Evolutionary conservation across 2,329 filamentous ascomycete genomes (phyloP).

Genomic region (Botrytis hyacinthi): DNA sequence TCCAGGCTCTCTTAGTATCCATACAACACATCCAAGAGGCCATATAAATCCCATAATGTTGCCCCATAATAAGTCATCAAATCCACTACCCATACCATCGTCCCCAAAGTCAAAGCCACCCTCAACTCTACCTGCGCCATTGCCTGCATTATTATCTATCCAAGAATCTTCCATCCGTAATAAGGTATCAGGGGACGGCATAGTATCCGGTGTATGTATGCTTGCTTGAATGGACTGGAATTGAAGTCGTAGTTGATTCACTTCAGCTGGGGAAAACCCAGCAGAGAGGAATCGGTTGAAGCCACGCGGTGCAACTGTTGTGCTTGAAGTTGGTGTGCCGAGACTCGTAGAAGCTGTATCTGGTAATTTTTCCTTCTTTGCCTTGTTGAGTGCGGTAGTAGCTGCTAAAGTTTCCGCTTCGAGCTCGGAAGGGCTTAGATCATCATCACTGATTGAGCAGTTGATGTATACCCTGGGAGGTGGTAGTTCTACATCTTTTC

Average conservation of each 20-base stretch:
- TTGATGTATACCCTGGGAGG: conserved; percentile 75
- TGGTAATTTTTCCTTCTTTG: conserved; percentile 22
- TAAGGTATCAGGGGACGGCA: conserved; percentile 76
- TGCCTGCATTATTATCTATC: conserved; percentile 68
- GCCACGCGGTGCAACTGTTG: conserved; percentile 64
- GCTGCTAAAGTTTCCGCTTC: conserved; percentile 56
- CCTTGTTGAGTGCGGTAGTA: conserved; percentile 25
- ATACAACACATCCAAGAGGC: conserved; percentile 81
- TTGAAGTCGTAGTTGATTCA: conserved; percentile 80
- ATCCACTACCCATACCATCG: conserved; percentile 44
- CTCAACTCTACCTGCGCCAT: conserved; percentile 41
- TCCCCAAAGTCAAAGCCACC: conserved; percentile 42
- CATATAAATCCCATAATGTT: conserved; percentile 94
- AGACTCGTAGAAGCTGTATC: conserved; percentile 21
- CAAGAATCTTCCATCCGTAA: conserved; percentile 82
- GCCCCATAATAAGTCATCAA: conserved; percentile 85
- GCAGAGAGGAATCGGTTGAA: conserved; percentile 83
- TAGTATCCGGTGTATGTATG: conserved; percentile 81
- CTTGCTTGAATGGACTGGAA: conserved; percentile 82
- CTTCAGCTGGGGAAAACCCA: conserved; percentile 80
- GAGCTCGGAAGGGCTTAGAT: conserved; percentile 67
- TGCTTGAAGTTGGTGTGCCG: conserved; percentile 25
- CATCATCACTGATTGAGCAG: conserved; percentile 83
- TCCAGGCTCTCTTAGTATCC: conserved; percentile 82
- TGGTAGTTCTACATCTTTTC: conserved; percentile 58